Conservation (phyloP, 139 green algal species). For the Chlorella sp. region DNA sequence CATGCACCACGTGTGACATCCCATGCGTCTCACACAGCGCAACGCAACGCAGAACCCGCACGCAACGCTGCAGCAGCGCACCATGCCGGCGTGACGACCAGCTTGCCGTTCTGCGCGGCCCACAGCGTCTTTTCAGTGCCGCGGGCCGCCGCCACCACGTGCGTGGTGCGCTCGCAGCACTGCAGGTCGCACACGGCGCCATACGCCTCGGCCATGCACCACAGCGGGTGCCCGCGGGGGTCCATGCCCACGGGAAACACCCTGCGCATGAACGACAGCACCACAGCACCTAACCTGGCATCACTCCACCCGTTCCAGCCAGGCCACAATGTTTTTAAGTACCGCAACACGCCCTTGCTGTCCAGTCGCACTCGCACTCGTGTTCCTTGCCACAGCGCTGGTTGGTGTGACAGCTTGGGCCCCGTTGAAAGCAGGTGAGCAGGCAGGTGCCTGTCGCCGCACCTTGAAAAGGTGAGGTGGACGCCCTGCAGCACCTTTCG, state of each 20-base stretch:
- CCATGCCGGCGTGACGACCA: conserved; percentile 45
- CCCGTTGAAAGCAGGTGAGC: too few relatives aligned
- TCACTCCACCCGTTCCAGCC: background rate
- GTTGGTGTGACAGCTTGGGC: background rate
- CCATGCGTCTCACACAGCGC: background rate
- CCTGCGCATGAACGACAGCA: conserved; percentile 7
- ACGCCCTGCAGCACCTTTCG: conserved; percentile 36
- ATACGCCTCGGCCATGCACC: conserved; percentile 50
- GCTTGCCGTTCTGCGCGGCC: conserved; percentile 31
- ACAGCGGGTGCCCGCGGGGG: conserved; percentile 46
- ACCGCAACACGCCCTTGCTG: background rate
- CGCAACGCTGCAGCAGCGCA: conserved; percentile 11
- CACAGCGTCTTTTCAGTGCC: conserved; percentile 63
- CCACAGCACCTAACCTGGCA: background rate
- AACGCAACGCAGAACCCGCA: background rate
- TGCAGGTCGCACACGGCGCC: conserved; percentile 29
- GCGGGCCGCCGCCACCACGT: conserved; percentile 43
- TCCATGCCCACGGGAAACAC: conserved; percentile 48
- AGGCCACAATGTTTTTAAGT: background rate
- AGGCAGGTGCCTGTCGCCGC: too few relatives aligned
- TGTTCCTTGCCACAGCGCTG: background rate
- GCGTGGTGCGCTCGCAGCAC: conserved; percentile 36
- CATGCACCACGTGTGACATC: background rate
- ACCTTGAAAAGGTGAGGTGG: conserved; percentile 46
- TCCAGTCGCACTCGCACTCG: background rate